Evolutionary conservation across 2,329 filamentous ascomycete genomes (phyloP), one percentile per base, ranked within the genome.

Genomic region (Sporothrix protearum): DNA sequence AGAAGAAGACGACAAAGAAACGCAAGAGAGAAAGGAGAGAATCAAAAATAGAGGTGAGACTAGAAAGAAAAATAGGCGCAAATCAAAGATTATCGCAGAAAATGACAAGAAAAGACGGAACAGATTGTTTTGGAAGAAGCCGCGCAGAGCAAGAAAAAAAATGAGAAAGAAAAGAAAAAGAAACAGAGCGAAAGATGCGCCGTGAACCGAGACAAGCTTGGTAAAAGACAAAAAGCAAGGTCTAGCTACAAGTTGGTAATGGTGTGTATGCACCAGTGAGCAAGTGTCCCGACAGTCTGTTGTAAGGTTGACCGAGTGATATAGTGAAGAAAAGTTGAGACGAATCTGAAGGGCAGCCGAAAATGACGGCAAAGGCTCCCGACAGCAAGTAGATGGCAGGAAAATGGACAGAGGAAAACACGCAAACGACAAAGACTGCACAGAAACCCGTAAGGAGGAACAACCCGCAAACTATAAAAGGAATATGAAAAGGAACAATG

Each of bases 251-350:
- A 25, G 42, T 7, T 30, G 19, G 14, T 12, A 51, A 7, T 49
- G 4, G 10, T n/a, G 68, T n/a, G 68, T 47, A 47, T 49, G 42
- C 25, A 2, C 45, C 39, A 25, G 25, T 10, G 42, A 66, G 25
- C 19, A 10, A 30, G 28, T 3, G 2, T 30, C 63, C 16, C 25
- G 63, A 33, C 63, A 66, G 25, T 25, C 7, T 49, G 25, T 8
- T 22, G 22, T 0, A 49, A 49, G 25, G 63, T 66, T 49, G 63
- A 33, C 63, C n/a, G 36, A 64, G 59, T 64, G 59, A 64, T 22
- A 64, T 42, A 45, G 59, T 64, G 36, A 68, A 28, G 7, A 42
- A 33, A 67, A 49, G 14, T 42, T 53, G 64, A 68, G 64, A 68
- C 9, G n/a, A 42, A 36, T 16, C 28, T 51, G 47, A 66, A 66